phyloP scores from a whole-genome alignment of 768 basidiomycete species.

The Podaxis sp. region DNA sequence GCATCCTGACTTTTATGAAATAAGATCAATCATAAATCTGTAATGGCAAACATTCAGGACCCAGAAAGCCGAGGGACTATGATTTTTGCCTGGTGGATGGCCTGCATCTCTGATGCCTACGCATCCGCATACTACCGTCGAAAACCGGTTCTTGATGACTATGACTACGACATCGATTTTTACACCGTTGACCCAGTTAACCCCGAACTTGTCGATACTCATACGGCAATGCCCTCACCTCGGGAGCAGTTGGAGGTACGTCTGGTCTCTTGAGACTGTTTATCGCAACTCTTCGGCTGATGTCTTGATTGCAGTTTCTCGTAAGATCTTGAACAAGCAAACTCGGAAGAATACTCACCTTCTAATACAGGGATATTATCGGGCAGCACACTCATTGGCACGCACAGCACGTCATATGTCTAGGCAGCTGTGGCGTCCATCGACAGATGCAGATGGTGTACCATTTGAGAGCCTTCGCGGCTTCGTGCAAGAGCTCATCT shows the following conservation, averaged over 20 bases:
- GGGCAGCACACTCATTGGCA: conserved; percentile 80
- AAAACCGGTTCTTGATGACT: conserved; percentile 84
- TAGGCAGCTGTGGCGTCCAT: conserved; percentile 76
- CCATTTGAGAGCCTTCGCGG: conserved; percentile 60
- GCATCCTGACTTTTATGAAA: conserved; percentile 4
- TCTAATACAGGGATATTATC: conserved; percentile 71
- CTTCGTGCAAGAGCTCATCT: conserved; percentile 55
- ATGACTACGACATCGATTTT: conserved; percentile 89
- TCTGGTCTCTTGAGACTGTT: conserved; percentile 8
- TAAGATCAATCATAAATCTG: conserved; percentile 84
- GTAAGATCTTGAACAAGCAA: conserved; percentile 40
- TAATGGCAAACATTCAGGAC: conserved; percentile 71
- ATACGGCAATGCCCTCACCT: conserved; percentile 55
- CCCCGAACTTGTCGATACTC: conserved; percentile 46
- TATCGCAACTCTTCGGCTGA: conserved; percentile 16
- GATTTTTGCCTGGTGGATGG: conserved; percentile 96
- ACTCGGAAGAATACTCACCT: conserved; percentile 17
- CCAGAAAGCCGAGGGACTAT: conserved; percentile 77
- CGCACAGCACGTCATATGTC: conserved; percentile 82
- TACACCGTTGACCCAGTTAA: conserved; percentile 69
- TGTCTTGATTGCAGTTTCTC: conserved; percentile 51
- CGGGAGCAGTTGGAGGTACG: conserved; percentile 79
- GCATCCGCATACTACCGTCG: conserved; percentile 81
- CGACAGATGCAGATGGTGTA: conserved; percentile 75
- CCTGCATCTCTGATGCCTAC: conserved; percentile 82